Base-by-base conservation (phyloP, 208 protist genomes). In the Trypanosoma theileri region DNA sequence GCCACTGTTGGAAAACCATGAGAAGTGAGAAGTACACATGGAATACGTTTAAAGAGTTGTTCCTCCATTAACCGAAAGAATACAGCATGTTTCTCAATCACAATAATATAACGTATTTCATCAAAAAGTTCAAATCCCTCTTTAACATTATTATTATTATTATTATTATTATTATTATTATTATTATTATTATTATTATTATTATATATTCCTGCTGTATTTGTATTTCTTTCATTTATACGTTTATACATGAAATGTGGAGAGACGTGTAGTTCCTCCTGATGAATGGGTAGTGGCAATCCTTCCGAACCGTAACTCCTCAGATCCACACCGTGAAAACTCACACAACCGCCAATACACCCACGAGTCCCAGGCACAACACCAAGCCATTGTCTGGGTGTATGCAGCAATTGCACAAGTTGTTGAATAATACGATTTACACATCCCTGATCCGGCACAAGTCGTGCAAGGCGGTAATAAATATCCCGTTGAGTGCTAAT, bases 51-150 rank as follows among this genome's bases (percentile, higher is more conserved):
- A n/a, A 69, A 77, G 6, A 92, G 66, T 12, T 74, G 61, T 31
- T 87, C 83, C 19, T 85, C 74, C 72, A 92, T 81, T 19, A 95
- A 74, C 10, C 84, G 79, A 35, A 77, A 75, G 46, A 91, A 93
- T 3, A 93, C 79, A 0, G 90, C 85, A 68, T 95, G 83, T 66
- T 95, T 95, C 71, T 95, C 86, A 9, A 95, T 72, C n/a, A 95
- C 85, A 17, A 95, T 26, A 57, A 95, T 85, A 28, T 72, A 86
- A 46, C 86, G 84, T 53, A 80, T 84, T 26, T 86, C 42, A 4
- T 71, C 41, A 22, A 66, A 54, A 14, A 95, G 40, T 19, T 54
- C 53, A 61, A 88, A 88, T 22, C 73, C 68, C 3, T 48, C 31
- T 14, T 24, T 16, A 22, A 41, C 3, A 24, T 54, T 13, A 16